A percentile compares a stretch with the other conserved stretches of the same genome.
Conservation (phyloP, 192 early-diverging fungal genomes). For the Coemansia sp. region DNA sequence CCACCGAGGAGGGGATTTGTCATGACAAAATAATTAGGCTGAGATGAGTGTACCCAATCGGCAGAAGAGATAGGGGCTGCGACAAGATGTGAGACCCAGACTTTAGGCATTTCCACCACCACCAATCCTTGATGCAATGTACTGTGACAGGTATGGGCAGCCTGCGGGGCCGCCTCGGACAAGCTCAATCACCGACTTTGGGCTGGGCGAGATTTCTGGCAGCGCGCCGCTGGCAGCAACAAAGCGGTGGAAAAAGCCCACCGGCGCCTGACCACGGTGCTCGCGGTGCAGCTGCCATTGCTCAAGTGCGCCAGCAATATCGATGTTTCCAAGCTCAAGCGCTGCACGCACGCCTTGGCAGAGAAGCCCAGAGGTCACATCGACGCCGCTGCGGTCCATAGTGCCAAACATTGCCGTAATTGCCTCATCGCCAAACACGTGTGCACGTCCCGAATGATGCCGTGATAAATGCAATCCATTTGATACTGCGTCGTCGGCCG, state of each 20-base stretch:
- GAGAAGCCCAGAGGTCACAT: slow-evolving; percentile 36
- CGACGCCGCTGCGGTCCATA: slow-evolving; percentile 35
- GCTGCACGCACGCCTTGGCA: slow-evolving; percentile 39
- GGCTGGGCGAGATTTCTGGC: slow-evolving; percentile 25
- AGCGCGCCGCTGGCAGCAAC: slow-evolving; percentile 20
- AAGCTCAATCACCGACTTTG: slow-evolving; percentile 24
- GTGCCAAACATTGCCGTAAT: slow-evolving; percentile 36
- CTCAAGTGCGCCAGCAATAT: slow-evolving; percentile 32
- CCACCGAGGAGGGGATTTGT: background rate
- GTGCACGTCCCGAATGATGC: background rate
- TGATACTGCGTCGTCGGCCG: too few relatives aligned
- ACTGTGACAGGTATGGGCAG: slow-evolving; percentile 23
- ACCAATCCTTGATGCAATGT: slow-evolving; percentile 11
- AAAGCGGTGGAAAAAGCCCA: slow-evolving; percentile 34
- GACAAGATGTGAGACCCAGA: too few relatives aligned
- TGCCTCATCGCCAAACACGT: slow-evolving; percentile 22
- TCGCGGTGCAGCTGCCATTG: slow-evolving; percentile 52
- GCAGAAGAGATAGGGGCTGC: too few relatives aligned
- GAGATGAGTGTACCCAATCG: background rate
- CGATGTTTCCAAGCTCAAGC: slow-evolving; percentile 38
- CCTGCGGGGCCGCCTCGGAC: slow-evolving; percentile 13
- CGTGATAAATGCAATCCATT: background rate
- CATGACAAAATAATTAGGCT: background rate
- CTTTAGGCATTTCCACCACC: too few relatives aligned
- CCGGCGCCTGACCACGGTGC: slow-evolving; percentile 25